These are phyloP conservation scores for Casuarina equisetifolia DNA, from an alignment of 306 rosid genomes.

Conservation along the genomic window DNA sequence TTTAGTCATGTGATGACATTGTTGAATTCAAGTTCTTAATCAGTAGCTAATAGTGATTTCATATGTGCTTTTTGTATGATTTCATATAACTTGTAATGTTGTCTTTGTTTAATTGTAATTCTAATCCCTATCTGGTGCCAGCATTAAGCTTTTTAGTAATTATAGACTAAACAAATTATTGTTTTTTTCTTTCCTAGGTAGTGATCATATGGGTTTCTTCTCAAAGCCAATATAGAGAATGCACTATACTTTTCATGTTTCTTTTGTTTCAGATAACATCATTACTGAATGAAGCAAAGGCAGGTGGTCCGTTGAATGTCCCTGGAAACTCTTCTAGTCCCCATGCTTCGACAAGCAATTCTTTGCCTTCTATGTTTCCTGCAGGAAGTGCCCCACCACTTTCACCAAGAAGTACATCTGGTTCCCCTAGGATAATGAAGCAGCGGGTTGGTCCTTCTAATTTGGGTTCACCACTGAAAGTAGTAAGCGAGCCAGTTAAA, in stretches of 20 bases:
- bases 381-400: conserved; percentile 99
- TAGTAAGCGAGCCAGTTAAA: conserved; percentile 90
- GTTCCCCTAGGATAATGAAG: conserved; percentile 93
- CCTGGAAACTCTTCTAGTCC: conserved; percentile 95
- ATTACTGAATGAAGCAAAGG: conserved; percentile 83
- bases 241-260: conserved; percentile 15
- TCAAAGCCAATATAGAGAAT: neutral
- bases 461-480: conserved; percentile 90
- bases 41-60: neutral
- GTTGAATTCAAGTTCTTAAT: neutral
- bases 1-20: too few species aligned
- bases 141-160: too few species aligned
- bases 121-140: neutral
- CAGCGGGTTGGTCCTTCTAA: conserved; percentile 90
- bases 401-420: conserved; percentile 88
- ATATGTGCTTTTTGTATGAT: neutral
- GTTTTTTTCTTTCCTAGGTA: conserved; percentile 3
- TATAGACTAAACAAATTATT: neutral
- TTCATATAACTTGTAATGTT: neutral
- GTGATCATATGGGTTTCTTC: conserved; percentile 9
- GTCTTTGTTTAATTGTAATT: neutral
- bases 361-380: conserved; percentile 98
- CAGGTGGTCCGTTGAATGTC: conserved; percentile 85
- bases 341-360: conserved; percentile 62
- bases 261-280: conserved; percentile 59